A percentile compares a stretch with the other conserved stretches of the same genome.
phyloP scores from a whole-genome alignment of 2,329 filamentous ascomycete species.

The Nemania sp. region DNA sequence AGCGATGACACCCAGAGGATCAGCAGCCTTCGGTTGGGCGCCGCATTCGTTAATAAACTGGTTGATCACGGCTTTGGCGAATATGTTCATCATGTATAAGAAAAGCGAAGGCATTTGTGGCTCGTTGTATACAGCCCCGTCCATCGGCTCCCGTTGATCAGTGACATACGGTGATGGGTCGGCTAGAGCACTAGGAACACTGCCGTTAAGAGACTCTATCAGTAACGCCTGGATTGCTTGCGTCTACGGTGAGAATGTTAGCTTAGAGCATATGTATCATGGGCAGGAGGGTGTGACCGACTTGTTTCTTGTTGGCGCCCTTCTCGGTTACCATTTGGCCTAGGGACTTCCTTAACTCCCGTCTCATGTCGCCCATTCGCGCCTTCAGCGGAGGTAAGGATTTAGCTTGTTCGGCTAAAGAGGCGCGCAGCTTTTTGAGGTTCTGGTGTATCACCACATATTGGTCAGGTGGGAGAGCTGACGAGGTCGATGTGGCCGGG shows the following conservation, averaged over 20 bases:
- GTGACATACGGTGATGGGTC: constrained; percentile 59
- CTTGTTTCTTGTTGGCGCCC: constrained; percentile 61
- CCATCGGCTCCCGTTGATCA: constrained; percentile 49
- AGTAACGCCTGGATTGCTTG: constrained; percentile 56
- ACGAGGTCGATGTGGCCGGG: constrained; percentile 13
- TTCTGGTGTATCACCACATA: constrained; percentile 65
- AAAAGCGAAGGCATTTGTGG: constrained; percentile 64
- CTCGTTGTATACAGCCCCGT: constrained; percentile 56
- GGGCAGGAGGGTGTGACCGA: constrained; percentile 41
- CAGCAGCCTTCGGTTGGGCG: constrained; percentile 66
- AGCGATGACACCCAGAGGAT: constrained; percentile 77
- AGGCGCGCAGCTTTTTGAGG: constrained; percentile 60
- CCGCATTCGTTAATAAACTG: constrained; percentile 71
- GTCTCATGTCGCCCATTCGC: constrained; percentile 70
- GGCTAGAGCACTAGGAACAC: constrained; percentile 55
- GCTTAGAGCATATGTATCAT: not conserved
- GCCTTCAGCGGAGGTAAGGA: constrained; percentile 62
- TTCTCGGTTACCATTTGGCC: constrained; percentile 73
- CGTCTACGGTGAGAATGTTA: constrained; percentile 40
- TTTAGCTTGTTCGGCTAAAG: constrained; percentile 57
- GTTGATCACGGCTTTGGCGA: constrained; percentile 71
- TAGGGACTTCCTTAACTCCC: constrained; percentile 69
- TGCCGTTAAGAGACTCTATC: constrained; percentile 55
- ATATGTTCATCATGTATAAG: constrained; percentile 76
- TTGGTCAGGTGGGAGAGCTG: constrained; percentile 44